Base-by-base conservation (phyloP, 768 basidiomycete species). In the Suillus clintonianus region DNA sequence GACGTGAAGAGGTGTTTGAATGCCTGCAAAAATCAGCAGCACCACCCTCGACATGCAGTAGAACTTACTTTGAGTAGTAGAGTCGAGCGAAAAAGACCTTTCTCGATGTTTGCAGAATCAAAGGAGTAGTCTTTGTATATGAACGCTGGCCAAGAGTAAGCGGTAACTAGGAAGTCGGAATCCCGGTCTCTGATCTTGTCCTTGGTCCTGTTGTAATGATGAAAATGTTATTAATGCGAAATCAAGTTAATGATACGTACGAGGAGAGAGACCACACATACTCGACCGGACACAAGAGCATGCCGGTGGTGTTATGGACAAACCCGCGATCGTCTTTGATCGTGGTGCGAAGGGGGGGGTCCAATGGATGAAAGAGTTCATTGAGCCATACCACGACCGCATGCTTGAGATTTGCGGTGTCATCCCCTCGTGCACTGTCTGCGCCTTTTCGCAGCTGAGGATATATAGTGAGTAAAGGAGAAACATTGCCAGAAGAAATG, bases 1-100 rank as follows among this genome's bases (percentile, higher is more conserved):
- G 63, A 65, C 3, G 63, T 65, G 32, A 67, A 66, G 19, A 68
- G 50, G 47, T 48, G 59, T 62, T 57, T 59, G 54, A 59, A 65
- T 9, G 64, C 59, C 70, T 68, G 22, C 47, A 34, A 17, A 58
- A 10, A 41, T 50, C n/a, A n/a, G n/a, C n/a, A n/a, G n/a, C n/a
- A n/a, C n/a, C n/a, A 39, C n/a, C 8, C 19, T 41, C 48, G 47
- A 43, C 14, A 17, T 43, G 14, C 1, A 22, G 11, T 27, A 8
- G 14, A 27, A 63, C 65, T 30, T 53, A 67, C n/a, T n/a, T n/a
- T n/a, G n/a, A n/a, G n/a, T n/a, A n/a, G n/a, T n/a, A n/a, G 15
- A 15, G 39, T 30, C 11, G 64, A 47, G 37, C 59, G 55, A 41
- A 70, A 65, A 17, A 69, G 65, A 30, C 64, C 59, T 47, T 64